phyloP scores from a whole-genome alignment of 2,329 filamentous ascomycete genomes.

The Coccinonectria pachysandricola region DNA sequence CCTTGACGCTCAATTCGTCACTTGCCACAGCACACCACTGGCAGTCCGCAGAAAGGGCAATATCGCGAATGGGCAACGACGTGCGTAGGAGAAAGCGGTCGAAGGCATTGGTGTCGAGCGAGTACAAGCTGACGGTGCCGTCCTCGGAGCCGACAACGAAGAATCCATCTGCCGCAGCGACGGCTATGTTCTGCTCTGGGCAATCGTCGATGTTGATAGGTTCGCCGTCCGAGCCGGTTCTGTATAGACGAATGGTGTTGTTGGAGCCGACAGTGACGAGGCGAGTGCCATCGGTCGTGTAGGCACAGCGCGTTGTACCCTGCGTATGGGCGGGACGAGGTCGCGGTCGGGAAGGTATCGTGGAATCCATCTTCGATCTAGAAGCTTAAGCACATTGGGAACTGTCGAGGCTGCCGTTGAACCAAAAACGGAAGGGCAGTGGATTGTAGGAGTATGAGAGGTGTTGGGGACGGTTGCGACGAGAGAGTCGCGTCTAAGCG shows the following conservation, averaged over 20 bases:
- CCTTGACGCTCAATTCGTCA: constrained; percentile 84
- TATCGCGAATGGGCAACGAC: constrained; percentile 76
- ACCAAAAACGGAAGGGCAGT: no score
- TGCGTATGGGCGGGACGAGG: constrained; percentile 68
- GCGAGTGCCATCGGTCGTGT: constrained; percentile 78
- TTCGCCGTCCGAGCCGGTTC: constrained; percentile 83
- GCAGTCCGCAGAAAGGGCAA: constrained; percentile 70
- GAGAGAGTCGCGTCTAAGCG: not conserved
- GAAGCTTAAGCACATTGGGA: constrained; percentile 1
- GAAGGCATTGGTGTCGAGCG: constrained; percentile 62
- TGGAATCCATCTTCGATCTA: constrained; percentile 25
- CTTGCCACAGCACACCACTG: constrained; percentile 93
- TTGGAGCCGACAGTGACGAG: constrained; percentile 89
- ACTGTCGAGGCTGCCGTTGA: not conserved
- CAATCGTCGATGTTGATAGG: constrained; percentile 87
- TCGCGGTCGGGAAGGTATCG: constrained; percentile 36
- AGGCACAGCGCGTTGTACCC: constrained; percentile 77
- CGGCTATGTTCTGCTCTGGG: constrained; percentile 72
- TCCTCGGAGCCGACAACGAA: constrained; percentile 89
- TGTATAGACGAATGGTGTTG: constrained; percentile 87
- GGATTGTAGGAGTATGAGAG: constrained; percentile 4
- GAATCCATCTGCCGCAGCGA: constrained; percentile 67
- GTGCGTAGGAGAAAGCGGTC: constrained; percentile 75
- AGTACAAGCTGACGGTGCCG: constrained; percentile 90
- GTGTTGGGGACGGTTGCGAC: constrained; percentile 4